These are phyloP conservation scores for Saksenaea vasiformis DNA, from an alignment of 371 early-diverging fungal species.

Conservation along the genomic window DNA sequence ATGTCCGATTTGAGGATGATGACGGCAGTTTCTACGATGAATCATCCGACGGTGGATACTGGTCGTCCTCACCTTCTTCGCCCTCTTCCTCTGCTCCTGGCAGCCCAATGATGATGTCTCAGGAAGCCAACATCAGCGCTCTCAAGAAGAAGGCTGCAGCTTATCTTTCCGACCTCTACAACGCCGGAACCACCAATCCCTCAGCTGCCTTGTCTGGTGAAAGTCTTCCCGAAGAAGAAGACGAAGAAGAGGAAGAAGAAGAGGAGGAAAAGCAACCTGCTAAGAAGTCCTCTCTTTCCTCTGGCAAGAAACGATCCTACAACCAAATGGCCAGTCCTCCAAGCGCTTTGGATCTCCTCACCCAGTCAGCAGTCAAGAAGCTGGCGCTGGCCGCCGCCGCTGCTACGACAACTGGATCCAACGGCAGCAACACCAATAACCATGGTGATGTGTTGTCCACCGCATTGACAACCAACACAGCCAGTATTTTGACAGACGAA, in stretches of 20 bases:
- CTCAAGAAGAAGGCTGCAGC: conserved; percentile 44
- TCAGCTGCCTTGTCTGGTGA: conserved; percentile 5
- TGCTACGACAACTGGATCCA: neutral
- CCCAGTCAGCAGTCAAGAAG: conserved; percentile 48
- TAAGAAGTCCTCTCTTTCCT: conserved; percentile 11
- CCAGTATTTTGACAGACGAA: conserved; percentile 37
- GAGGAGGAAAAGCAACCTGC: conserved; percentile 5
- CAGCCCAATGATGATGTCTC: conserved; percentile 33
- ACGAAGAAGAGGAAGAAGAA: conserved; percentile 24
- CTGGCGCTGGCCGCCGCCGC: conserved; percentile 33
- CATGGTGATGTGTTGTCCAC: conserved; percentile 24
- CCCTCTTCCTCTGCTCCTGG: conserved; percentile 31
- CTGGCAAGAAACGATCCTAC: conserved; percentile 42
- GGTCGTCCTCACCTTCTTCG: conserved; percentile 31
- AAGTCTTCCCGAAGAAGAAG: conserved; percentile 19
- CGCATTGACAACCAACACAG: conserved; percentile 2
- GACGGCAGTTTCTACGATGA: conserved; percentile 54
- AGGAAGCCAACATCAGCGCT: conserved; percentile 14
- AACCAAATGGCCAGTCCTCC: conserved; percentile 23
- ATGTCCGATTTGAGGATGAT: conserved; percentile 84
- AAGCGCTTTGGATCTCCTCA: conserved; percentile 44
- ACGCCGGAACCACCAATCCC: conserved; percentile 20
- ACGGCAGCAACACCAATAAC: neutral
- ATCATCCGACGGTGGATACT: conserved; percentile 28
- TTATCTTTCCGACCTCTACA: conserved; percentile 49